Evolutionary conservation across 208 protist species (phyloP).

Genomic region (Crithidia fasciculata): DNA sequence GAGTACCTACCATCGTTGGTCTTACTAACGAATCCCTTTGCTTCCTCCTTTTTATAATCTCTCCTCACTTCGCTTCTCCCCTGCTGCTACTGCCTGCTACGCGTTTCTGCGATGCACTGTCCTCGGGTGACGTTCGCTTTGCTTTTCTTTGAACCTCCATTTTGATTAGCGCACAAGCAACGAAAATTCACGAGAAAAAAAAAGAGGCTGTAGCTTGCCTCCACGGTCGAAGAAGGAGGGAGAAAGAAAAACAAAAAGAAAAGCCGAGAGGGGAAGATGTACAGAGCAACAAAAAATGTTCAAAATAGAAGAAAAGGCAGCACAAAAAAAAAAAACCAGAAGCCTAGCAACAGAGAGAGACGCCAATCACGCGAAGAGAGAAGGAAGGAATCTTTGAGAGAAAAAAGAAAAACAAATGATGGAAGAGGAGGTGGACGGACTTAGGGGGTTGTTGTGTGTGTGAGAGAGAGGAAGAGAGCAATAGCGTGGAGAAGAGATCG

Average conservation of each 20-base stretch:
- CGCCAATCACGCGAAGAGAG: not conserved
- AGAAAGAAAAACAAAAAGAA: constrained; percentile 19
- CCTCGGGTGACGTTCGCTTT: no score
- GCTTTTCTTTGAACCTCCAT: no score
- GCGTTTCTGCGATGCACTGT: no score
- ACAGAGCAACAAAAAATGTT: constrained; percentile 11
- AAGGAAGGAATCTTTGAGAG: not conserved
- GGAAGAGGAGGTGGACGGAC: constrained; percentile 4
- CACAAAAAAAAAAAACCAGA: not conserved
- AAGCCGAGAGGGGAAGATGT: not conserved
- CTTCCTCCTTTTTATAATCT: no score
- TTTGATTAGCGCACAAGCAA: no score
- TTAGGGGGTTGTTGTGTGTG: not conserved
- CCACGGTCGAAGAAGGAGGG: not conserved
- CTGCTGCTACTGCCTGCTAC: no score
- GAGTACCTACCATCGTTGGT: no score
- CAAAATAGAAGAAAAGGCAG: not conserved
- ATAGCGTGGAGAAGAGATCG: constrained; percentile 10
- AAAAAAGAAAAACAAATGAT: constrained; percentile 3
- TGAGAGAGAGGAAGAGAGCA: not conserved
- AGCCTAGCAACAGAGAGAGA: constrained; percentile 1
- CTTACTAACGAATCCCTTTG: no score
- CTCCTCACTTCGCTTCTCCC: no score
- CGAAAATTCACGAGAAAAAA: not conserved
- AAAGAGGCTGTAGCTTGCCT: not conserved